A percentile compares a stretch with the other conserved stretches of the same genome.
These are phyloP conservation scores for Eutrema yunnanense DNA, from an alignment of 345 rosid genomes.

Conservation along the genomic window DNA sequence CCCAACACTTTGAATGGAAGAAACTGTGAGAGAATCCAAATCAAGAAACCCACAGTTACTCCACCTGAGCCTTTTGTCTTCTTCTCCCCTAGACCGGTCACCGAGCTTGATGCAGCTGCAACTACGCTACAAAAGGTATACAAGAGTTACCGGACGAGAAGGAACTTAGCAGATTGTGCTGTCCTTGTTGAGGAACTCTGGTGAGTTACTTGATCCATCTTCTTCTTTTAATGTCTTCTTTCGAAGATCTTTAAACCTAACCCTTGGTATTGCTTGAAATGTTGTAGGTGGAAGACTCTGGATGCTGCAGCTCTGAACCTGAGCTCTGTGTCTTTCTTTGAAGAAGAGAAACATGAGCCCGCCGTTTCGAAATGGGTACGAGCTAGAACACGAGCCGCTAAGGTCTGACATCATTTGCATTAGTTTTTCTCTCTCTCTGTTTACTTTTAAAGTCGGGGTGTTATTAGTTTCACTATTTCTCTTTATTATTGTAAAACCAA, in stretches of 20 bases:
- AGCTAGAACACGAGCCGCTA: slow-evolving; percentile 59
- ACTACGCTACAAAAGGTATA: slow-evolving; percentile 78
- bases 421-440: not conserved
- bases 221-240: not conserved
- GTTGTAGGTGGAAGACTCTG: slow-evolving; percentile 56
- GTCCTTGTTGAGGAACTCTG: slow-evolving; percentile 65
- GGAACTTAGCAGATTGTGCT: slow-evolving; percentile 78
- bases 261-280: not conserved
- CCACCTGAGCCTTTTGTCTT: slow-evolving; percentile 42
- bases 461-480: not conserved
- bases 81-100: slow-evolving; percentile 51
- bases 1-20: slow-evolving; percentile 21
- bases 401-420: slow-evolving; percentile 34
- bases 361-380: slow-evolving; percentile 59
- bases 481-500: not conserved
- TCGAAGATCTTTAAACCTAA: not conserved
- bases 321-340: slow-evolving; percentile 55
- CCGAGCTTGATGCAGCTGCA: slow-evolving; percentile 72
- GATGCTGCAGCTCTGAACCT: slow-evolving; percentile 50
- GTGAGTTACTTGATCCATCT: slow-evolving; percentile 33
- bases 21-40: slow-evolving; percentile 27
- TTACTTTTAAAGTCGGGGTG: not conserved
- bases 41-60: slow-evolving; percentile 35
- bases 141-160: slow-evolving; percentile 83
- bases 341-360: slow-evolving; percentile 50